Base-by-base conservation (phyloP, 106 monocot species). In the Platanthera guangdongensis region DNA sequence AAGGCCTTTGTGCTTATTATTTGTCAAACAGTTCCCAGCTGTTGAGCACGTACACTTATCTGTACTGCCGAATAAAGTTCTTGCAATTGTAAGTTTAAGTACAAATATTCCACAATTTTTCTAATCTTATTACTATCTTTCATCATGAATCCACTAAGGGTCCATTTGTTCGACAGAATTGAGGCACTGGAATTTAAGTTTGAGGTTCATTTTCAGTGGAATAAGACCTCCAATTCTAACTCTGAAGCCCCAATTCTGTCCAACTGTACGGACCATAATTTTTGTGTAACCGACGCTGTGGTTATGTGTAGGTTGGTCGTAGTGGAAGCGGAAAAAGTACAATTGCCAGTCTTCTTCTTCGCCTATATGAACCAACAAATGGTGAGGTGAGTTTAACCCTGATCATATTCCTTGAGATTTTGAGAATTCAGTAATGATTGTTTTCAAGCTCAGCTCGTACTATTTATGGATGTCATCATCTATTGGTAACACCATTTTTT, bases 251-350 rank as follows among this genome's bases (percentile, higher is more conserved):
- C 39, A 39, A 39, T 39, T 39, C 39, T 39, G 39, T 39, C 39
- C 39, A 39, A 39, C 39, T 39, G 39, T 1, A 39, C 39, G 39
- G 39, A 39, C 39, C 39, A 39, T 39, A 39, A 39, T 65, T 65
- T 65, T 77, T 14, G 19, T 72, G 72, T 49, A 48, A 53, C 25
- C 51, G 22, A 51, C 19, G 50, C 45, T 52, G 48, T 72, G 80
- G 76, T 68, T 75, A 82, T 72, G 76, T 76, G 75, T 84, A 97
- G 96, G 93, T 93, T 84, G 96, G 96, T 47, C 91, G 89, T 77
- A 97, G 96, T 81, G 96, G 96, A 79, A 97, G 96, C 82, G 96
- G 96, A 21, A 97, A 97, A 84, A 97, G 96, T 80, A 93, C 96
- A 16, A 68, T 97, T 68, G 86, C 89, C 51, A 91, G 87, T 84